Conservation (phyloP, 257 asterid genomes). For the Solanum sejunctum region DNA sequence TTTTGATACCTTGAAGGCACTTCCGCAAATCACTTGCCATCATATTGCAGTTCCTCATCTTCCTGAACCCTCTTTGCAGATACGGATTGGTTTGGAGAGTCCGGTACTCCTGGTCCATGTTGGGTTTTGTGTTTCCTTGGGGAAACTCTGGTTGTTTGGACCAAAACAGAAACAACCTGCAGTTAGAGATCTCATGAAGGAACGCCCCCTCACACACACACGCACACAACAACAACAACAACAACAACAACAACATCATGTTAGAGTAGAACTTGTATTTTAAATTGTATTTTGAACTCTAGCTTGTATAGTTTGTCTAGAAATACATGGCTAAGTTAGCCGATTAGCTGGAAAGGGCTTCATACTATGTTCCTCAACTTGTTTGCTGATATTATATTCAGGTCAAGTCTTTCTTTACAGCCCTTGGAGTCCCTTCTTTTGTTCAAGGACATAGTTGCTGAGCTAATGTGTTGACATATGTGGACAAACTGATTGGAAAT, state of each 20-base stretch:
- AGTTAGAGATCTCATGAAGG: neutral
- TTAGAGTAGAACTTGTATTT: neutral
- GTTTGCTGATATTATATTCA: neutral
- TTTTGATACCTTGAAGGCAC: neutral
- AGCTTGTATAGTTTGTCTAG: neutral
- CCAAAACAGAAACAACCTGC: neutral
- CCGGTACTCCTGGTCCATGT: neutral
- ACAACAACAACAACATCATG: neutral
- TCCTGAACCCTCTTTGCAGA: neutral
- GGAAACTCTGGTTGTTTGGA: neutral
- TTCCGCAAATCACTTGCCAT: neutral
- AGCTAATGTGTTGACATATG: neutral
- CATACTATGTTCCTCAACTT: neutral
- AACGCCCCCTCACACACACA: too few relatives aligned
- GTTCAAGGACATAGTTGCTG: neutral
- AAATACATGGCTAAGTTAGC: neutral
- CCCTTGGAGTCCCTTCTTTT: neutral
- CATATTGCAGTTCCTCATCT: neutral
- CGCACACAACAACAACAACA: neutral
- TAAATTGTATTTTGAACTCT: neutral
- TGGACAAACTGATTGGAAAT: neutral
- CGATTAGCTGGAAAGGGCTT: neutral
- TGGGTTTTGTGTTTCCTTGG: neutral
- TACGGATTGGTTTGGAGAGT: neutral
- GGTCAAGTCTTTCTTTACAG: neutral